Base-by-base conservation (phyloP, 2,329 filamentous ascomycete genomes). In the Colletotrichum sansevieriae region DNA sequence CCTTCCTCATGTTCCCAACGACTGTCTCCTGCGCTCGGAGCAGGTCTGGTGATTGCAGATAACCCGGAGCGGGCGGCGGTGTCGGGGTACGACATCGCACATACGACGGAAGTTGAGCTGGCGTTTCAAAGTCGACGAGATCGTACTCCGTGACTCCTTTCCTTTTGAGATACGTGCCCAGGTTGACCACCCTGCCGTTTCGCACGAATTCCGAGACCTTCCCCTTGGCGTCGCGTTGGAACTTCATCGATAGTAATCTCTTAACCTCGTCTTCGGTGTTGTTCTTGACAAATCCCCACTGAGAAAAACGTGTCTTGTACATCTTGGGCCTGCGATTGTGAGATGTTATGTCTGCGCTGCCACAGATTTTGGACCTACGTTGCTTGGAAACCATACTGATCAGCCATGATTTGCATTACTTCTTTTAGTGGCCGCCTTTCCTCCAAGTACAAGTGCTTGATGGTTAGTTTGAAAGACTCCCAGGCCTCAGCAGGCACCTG, bases 231-330 rank as follows among this genome's bases (percentile, higher is more conserved):
- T 84, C 84, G 49, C 84, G 83, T 72, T 85, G 83, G 52, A 85
- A 84, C 70, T 86, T 85, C 75, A 85, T 83, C 44, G 83, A 84
- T 9, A 86, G 75, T 57, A 86, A 76, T 18, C 81, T 78, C 73
- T 85, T 84, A 8, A 86, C 83, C 65, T 86, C 84, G 29, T 85
- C 83, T 66, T 86, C 84, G 47, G 83, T 86, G 70, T 86, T 86
- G 67, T 86, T 86, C 76, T 86, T 86, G 46, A 83, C 84, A 70
- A 86, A 86, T 0, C 84, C 84, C 84, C 84, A 86, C 70, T 85
- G 83, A 13, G 84, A 84, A 72, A 86, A 86, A 25, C 84, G 78
- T n/a, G 84, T 85, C 73, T 86, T 86, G 75, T 86, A 86, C 84
- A 86, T 86, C 71, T 85, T 85, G 18, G 84, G 83, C 18, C 84